Percentiles rank a stretch among this genome's conserved stretches.
Evolutionary conservation across 768 basidiomycete species (phyloP).

Genomic region (Panellus pusillus): DNA sequence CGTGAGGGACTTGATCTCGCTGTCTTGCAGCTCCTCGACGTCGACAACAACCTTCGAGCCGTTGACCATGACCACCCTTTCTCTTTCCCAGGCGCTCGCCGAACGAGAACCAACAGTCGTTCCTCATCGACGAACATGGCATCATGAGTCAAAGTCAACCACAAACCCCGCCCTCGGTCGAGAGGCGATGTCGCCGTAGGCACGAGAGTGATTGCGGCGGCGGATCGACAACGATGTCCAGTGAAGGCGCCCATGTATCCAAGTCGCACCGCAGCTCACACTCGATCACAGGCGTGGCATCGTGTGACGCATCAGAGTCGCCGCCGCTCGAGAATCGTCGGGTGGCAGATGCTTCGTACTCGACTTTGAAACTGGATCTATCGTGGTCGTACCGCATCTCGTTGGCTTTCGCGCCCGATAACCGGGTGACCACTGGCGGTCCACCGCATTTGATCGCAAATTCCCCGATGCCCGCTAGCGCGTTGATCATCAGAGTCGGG

Average conservation of each 20-base stretch:
- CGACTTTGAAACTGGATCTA: conserved; percentile 73
- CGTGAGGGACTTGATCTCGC: conserved; percentile 79
- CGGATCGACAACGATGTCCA: conserved; percentile 92
- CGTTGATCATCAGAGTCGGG: conserved; percentile 89
- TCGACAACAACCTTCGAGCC: conserved; percentile 84
- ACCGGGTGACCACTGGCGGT: conserved; percentile 85
- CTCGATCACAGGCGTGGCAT: conserved; percentile 60
- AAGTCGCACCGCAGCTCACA: conserved; percentile 91
- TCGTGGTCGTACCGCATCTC: conserved; percentile 87
- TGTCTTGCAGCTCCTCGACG: conserved; percentile 82
- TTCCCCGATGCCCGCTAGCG: conserved; percentile 90
- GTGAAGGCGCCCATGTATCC: conserved; percentile 80
- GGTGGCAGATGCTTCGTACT: conserved; percentile 71
- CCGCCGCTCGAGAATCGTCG: conserved; percentile 35
- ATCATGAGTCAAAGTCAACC: conserved; percentile 91
- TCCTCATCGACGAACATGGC: conserved; percentile 76
- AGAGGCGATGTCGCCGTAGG: conserved; percentile 83
- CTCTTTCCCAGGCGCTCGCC: conserved; percentile 75
- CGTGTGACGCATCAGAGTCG: conserved; percentile 22
- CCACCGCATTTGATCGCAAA: conserved; percentile 95
- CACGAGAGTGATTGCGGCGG: conserved; percentile 83
- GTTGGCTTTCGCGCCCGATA: conserved; percentile 74
- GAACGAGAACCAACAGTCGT: conserved; percentile 69
- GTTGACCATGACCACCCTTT: conserved; percentile 85
- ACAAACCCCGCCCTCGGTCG: conserved; percentile 88